Conservation (phyloP, 202 grass and related monocot species). For the Carex sylvatica region DNA sequence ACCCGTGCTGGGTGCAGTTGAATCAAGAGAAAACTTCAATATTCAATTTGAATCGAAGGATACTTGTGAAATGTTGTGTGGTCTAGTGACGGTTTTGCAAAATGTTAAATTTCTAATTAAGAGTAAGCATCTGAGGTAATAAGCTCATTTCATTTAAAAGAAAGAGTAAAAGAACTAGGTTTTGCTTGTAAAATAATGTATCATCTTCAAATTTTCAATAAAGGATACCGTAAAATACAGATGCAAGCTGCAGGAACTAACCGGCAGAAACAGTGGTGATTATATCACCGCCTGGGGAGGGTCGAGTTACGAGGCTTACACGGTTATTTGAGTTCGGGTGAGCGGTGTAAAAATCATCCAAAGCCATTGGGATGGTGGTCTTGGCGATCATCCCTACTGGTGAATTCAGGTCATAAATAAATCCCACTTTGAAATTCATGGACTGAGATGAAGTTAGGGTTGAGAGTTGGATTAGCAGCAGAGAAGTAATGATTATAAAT, state of each 20-base stretch:
- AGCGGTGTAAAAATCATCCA: constrained; percentile 51
- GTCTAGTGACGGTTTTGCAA: too few species aligned
- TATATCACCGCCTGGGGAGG: constrained; percentile 39
- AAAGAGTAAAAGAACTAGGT: too few species aligned
- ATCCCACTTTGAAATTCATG: constrained; percentile 42
- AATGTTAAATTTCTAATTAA: too few species aligned
- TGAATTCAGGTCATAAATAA: constrained; percentile 48
- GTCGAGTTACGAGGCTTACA: constrained; percentile 24
- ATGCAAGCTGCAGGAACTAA: constrained; percentile 16
- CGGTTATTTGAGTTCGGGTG: constrained; percentile 35
- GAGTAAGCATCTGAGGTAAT: too few species aligned
- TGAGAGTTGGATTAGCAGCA: neutral
- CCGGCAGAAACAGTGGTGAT: constrained; percentile 55
- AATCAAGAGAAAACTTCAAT: too few species aligned
- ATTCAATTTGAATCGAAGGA: too few species aligned
- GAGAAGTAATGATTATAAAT: constrained; percentile 26
- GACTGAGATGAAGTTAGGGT: constrained; percentile 9
- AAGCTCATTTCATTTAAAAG: too few species aligned
- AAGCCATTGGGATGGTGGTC: constrained; percentile 56
- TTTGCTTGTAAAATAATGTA: too few species aligned
- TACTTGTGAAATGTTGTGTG: too few species aligned
- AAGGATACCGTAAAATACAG: neutral
- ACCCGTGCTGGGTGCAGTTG: too few species aligned
- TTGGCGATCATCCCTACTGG: constrained; percentile 38
- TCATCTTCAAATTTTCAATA: too few species aligned